Base-by-base conservation (phyloP, 2,329 filamentous ascomycete species). In the Colletotrichum sp. region DNA sequence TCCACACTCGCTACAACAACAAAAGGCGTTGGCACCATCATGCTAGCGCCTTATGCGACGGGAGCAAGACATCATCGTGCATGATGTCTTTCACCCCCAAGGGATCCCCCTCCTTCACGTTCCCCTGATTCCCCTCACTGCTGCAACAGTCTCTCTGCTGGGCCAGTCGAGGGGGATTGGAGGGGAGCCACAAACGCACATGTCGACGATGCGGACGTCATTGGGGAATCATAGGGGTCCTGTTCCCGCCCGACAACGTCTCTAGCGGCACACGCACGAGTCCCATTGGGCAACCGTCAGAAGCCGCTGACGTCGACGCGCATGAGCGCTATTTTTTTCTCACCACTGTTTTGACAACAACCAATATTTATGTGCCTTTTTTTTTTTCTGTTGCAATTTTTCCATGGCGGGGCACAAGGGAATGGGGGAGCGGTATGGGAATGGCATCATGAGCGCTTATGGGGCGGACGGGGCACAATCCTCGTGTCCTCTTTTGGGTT, bases 141-240 rank as follows among this genome's bases (percentile, higher is more conserved):
- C 34, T 52, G 16, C 63, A 13, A 66, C 63, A 49, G 61, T 27
- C 13, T 63, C 61, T 29, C 13, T 36, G 34, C 15, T 36, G 22
- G 19, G 62, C 49, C 22, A 30, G 64, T 8, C 15, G 34, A 25
- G 16, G 39, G 36, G 64, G 39, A 19, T 36, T 16, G 22, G 59
- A 15, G 19, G 15, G 29, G 25, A 62, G 27, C 59, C 27, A 52
- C 11, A 19, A 62, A 57, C 62, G 44, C 44, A 57, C 64, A n/a
- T 68, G 70, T 69, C 64, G 62, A 39, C 30, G 69, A 36, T 25
- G 15, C 55, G 61, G 67, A 75, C 72, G 72, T 75, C 72, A 75
- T 63, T 72, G 69, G 52, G 27, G 52, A 62, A 63, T 71, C 69
- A 71, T 75, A 68, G 72, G 72, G 72, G 72, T 75, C 72, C 72